Percentiles rank a stretch among this genome's conserved stretches.
phyloP scores from a whole-genome alignment of 2,329 filamentous ascomycete genomes.

The Alternaria consortialis region DNA sequence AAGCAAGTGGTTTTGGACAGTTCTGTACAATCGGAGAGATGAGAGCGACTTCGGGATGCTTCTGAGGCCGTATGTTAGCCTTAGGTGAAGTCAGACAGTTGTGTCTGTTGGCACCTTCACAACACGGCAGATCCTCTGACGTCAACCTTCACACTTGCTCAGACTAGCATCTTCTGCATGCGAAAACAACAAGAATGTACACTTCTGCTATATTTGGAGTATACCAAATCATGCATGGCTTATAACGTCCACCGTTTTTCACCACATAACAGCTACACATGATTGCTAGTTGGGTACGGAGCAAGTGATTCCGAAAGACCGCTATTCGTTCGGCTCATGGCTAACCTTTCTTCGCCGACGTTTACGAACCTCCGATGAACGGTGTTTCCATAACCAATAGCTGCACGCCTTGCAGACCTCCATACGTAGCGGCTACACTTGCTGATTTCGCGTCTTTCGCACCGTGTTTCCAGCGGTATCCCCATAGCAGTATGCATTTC shows the following conservation, averaged over 20 bases:
- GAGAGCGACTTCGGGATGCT: background rate
- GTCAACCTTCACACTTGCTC: background rate
- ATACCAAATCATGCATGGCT: too few species aligned
- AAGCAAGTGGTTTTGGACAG: background rate
- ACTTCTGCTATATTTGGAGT: background rate
- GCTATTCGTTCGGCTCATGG: conserved; percentile 1
- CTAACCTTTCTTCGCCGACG: background rate
- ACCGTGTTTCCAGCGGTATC: conserved; percentile 6
- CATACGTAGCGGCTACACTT: conserved; percentile 9
- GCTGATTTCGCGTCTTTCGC: conserved; percentile 14
- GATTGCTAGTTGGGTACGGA: background rate
- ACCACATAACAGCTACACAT: background rate
- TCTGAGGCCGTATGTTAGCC: background rate
- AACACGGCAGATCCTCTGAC: background rate
- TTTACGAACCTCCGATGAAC: background rate
- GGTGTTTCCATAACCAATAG: conserved; percentile 1
- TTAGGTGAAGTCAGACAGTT: background rate
- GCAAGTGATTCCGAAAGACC: conserved; percentile 1
- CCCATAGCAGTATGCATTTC: conserved; percentile 9
- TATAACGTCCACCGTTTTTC: too few species aligned
- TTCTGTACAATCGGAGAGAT: background rate
- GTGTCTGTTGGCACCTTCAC: background rate
- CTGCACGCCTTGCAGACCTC: background rate
- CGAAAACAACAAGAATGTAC: background rate
- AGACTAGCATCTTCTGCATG: background rate